Conservation (phyloP, 2,329 filamentous ascomycete genomes). For the Aspergillus sojae region DNA sequence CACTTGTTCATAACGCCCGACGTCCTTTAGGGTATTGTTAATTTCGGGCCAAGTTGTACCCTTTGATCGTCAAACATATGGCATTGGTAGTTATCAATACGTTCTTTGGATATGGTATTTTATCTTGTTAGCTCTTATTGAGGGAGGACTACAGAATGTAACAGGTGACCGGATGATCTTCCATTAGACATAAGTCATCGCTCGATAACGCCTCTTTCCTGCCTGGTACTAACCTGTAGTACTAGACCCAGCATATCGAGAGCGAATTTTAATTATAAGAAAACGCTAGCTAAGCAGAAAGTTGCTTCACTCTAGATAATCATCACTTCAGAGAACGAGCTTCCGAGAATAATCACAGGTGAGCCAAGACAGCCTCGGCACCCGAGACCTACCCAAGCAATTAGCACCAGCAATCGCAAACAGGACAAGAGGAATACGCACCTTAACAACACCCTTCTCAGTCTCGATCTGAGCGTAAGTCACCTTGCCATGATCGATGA, state of each 20-base stretch:
- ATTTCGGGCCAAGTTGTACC: too few relatives aligned
- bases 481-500: slow-evolving; percentile 80
- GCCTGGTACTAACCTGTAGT: background rate
- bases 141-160: background rate
- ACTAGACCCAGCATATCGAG: background rate
- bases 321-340: background rate
- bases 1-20: background rate
- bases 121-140: background rate
- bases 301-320: too few relatives aligned
- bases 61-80: too few relatives aligned
- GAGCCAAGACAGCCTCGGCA: slow-evolving; percentile 37
- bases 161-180: background rate
- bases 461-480: slow-evolving; percentile 74
- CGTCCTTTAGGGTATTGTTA: background rate
- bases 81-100: background rate
- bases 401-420: slow-evolving; percentile 2
- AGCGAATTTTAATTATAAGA: background rate
- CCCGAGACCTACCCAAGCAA: slow-evolving; percentile 29
- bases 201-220: background rate
- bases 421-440: slow-evolving; percentile 14
- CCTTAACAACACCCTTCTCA: slow-evolving; percentile 40
- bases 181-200: background rate
- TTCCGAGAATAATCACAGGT: slow-evolving; percentile 23
- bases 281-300: background rate
- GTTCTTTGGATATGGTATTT: background rate